Base-by-base conservation (phyloP, 2,329 filamentous ascomycete genomes). In the Zasmidium citrigriseum region DNA sequence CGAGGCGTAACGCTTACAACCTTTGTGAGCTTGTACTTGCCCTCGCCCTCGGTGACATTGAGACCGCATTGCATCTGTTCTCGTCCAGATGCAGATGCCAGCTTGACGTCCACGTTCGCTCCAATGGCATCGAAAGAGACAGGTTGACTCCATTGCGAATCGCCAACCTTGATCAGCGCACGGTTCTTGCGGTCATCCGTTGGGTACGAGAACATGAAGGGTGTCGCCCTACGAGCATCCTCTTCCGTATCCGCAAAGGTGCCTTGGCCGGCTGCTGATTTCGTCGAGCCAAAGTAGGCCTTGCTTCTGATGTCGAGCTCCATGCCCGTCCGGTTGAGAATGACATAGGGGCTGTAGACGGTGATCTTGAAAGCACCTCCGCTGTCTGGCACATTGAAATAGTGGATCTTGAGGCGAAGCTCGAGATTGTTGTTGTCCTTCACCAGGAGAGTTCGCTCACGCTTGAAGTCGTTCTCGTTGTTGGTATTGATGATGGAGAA, bases 91-190 rank as follows among this genome's bases (percentile, higher is more conserved):
- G 83, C 77, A 0, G 92, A 91, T 51, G 89, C 89, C 29, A 99
- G 81, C 29, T 95, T 85, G 34, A 96, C 90, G 67, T 97, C 93
- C 16, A 91, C 89, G 0, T 89, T 92, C 69, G 93, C 98, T 27
- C 95, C 95, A 64, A 99, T 95, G 20, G 95, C 95, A 71, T 99
- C 96, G 68, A 99, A 96, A 82, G 91, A 97, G 73, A 98, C 93
- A 0, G 93, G 91, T 72, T 95, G 96, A 77, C 95, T 98, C 96
- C 95, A 99, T 60, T 88, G 85, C 0, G 95, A 97, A 55, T 96
- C 89, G 4, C 89, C 91, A 44, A 97, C 86, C 76, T 91, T 96
- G 59, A 99, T 79, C 46, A 96, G 79, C 5, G 91, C 92, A 64
- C 95, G 87, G 73, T 99, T 99, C 67, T 91, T 91, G 67, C 90